phyloP scores from a whole-genome alignment of 768 basidiomycete species.

The Kondoa malvinella region DNA sequence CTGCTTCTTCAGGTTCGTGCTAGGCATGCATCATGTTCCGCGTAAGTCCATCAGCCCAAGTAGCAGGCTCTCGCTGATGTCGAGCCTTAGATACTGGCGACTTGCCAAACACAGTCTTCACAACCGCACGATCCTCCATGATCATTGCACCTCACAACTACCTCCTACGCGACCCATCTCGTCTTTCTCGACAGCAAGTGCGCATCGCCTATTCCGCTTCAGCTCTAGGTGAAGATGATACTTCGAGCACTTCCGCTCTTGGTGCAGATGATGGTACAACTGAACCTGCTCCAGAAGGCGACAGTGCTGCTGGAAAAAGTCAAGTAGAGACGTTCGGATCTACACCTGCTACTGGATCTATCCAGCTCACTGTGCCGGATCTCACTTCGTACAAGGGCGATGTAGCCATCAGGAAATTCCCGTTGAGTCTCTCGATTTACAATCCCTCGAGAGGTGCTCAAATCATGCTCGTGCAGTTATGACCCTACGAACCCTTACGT shows the following conservation, averaged over 20 bases:
- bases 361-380: not conserved
- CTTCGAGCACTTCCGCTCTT: no score
- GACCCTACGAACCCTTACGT: no score
- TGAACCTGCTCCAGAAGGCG: no score
- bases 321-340: no score
- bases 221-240: not conserved
- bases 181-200: constrained; percentile 27
- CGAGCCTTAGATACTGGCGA: constrained; percentile 30
- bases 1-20: constrained; percentile 23
- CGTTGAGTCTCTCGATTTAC: no score
- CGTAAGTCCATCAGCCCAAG: no score
- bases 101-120: constrained; percentile 27
- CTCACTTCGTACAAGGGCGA: not conserved
- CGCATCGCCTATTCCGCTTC: constrained; percentile 27
- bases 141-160: constrained; percentile 31
- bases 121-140: constrained; percentile 18
- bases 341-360: not conserved
- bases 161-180: constrained; percentile 26
- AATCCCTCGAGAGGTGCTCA: no score
- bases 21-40: constrained; percentile 29
- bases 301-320: no score
- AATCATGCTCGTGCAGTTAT: no score
- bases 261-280: not conserved
- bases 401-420: not conserved
- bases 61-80: no score